These are phyloP conservation scores for Candida arabinofermentans DNA, from an alignment of 805 yeast species.

Conservation along the genomic window DNA sequence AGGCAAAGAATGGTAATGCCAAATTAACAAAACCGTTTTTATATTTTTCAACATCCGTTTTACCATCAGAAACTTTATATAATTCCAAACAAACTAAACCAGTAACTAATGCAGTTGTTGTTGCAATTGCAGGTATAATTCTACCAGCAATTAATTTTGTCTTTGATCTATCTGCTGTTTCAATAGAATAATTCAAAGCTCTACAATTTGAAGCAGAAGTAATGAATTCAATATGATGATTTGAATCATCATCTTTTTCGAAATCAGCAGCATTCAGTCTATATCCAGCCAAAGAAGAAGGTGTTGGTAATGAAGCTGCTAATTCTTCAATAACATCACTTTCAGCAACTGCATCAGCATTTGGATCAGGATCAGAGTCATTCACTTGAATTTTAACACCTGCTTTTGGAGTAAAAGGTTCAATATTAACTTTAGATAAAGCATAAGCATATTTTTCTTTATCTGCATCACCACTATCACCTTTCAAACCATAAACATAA, in stretches of 20 bases:
- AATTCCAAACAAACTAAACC: conserved; percentile 91
- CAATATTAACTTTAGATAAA: conserved; percentile 44
- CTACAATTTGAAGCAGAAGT: conserved; percentile 95
- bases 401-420: conserved; percentile 71
- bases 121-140: conserved; percentile 98
- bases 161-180: conserved; percentile 80
- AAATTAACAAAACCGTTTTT: conserved; percentile 90
- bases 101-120: conserved; percentile 96
- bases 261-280: conserved; percentile 87
- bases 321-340: conserved; percentile 62
- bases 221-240: conserved; percentile 95
- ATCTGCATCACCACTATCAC: conserved; percentile 52
- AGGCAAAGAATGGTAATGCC: conserved; percentile 94
- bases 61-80: conserved; percentile 80
- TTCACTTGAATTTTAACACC: conserved; percentile 78
- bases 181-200: conserved; percentile 87
- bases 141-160: conserved; percentile 98
- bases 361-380: conserved; percentile 88
- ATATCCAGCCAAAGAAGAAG: conserved; percentile 84
- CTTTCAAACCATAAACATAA: conserved; percentile 83
- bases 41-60: conserved; percentile 73
- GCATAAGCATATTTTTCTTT: conserved; percentile 49
- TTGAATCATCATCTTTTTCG: conserved; percentile 96
- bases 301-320: conserved; percentile 81
- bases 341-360: conserved; percentile 48